Evolutionary conservation across 2,329 filamentous ascomycete species (phyloP), one percentile per base, ranked within the genome.

Genomic region (Pochonia chlamydosporia): DNA sequence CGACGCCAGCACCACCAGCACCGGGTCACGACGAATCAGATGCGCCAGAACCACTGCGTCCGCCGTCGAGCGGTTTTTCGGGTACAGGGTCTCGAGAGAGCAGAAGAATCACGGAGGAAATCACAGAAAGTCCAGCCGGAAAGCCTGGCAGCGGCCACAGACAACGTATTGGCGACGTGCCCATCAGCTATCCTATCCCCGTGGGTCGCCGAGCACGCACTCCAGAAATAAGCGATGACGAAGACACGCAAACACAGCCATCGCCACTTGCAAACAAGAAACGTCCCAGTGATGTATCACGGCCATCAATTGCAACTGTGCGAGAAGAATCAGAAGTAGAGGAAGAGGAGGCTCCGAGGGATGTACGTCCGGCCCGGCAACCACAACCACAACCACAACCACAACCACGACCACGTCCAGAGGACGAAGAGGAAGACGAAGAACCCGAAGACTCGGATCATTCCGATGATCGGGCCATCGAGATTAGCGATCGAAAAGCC

Each of bases 251-350:
- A 14, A 23, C 55, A 18, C 50, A 53, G 57, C 64, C 52, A 11
- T 78, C 75, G 0, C 75, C 75, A 0, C 52, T 75, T 33, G 65
- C 61, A 23, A 61, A 66, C 26, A 76, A 71, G 56, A 63, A 61
- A 23, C 67, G 67, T 30, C 60, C 59, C 16, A 70, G 64, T 39
- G 64, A 58, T 26, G 61, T 56, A 5, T 10, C 35, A 6, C 18
- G 35, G 7, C 35, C 35, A 21, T 39, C 35, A 23, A 39, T n/a
- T 18, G 5, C 26, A 25, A 21, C 30, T 37, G 24, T 20, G 2
- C 40, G 42, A 3, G 47, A 46, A 31, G 47, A 43, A 16, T 36
- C 52, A 11, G 52, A 54, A 5, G 49, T 33, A 5, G 57, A 60
- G 0, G 57, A 60, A 2, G 46, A 51, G 0, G 63, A 68, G 39